Percentiles rank a stretch among this genome's conserved stretches.
These are phyloP conservation scores for Sonneratia alba DNA, from an alignment of 345 rosid species.

Conservation along the genomic window DNA sequence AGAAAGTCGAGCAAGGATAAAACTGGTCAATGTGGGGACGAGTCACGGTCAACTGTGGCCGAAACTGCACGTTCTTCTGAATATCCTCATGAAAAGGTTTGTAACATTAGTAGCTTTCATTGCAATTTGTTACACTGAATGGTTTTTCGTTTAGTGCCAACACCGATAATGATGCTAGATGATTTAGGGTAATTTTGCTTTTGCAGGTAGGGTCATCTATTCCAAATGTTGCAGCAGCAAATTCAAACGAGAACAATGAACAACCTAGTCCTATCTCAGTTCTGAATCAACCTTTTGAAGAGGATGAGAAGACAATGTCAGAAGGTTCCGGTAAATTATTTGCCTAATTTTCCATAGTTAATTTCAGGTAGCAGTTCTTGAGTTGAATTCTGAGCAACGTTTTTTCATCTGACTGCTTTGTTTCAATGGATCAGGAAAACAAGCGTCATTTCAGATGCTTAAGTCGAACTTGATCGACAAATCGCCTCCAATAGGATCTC, in stretches of 20 bases:
- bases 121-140: background rate
- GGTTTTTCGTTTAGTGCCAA: background rate
- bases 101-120: constrained; percentile 3
- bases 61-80: constrained; percentile 26
- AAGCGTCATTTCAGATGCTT: constrained; percentile 17
- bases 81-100: constrained; percentile 21
- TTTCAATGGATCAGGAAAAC: constrained; percentile 31
- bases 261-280: constrained; percentile 95
- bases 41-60: constrained; percentile 21
- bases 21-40: constrained; percentile 23
- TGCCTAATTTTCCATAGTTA: background rate
- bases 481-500: constrained; percentile 61
- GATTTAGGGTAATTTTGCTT: constrained; percentile 18
- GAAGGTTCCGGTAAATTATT: constrained; percentile 25
- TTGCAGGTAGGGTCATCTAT: constrained; percentile 47
- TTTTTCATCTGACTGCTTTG: background rate
- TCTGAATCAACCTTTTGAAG: constrained; percentile 61
- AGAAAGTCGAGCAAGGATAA: constrained; percentile 59
- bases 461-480: constrained; percentile 72
- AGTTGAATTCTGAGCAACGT: background rate
- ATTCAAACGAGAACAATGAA: constrained; percentile 59
- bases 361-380: background rate
- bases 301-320: constrained; percentile 37
- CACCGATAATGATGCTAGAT: background rate
- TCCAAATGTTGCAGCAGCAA: constrained; percentile 28